Conservation (phyloP, 2,329 filamentous ascomycete genomes). For the Fusarium hostae region DNA sequence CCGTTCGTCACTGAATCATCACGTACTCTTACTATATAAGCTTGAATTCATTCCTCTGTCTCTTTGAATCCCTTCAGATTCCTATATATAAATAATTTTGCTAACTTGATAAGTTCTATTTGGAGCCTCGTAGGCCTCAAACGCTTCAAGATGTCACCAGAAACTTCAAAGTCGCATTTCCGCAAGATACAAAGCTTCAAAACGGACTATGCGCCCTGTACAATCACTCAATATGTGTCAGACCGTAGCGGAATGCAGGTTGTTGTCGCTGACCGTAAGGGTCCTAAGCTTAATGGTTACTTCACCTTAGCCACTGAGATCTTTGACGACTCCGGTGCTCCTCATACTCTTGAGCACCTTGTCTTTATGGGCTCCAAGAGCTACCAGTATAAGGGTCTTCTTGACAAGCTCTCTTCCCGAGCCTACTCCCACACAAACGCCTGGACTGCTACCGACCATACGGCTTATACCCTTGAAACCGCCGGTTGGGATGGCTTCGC, state of each 20-base stretch:
- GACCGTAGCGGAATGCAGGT: constrained; percentile 94
- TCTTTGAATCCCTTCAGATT: neutral
- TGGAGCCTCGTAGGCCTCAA: constrained; percentile 34
- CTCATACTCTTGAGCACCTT: constrained; percentile 85
- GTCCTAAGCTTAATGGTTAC: constrained; percentile 94
- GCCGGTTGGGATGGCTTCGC: constrained; percentile 98
- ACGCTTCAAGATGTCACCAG: constrained; percentile 62
- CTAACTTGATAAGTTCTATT: constrained; percentile 37
- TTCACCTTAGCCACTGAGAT: constrained; percentile 98
- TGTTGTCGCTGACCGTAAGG: constrained; percentile 89
- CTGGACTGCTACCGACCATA: constrained; percentile 97
- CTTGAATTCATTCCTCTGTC: neutral
- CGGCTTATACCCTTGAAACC: constrained; percentile 93
- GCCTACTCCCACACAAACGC: constrained; percentile 96
- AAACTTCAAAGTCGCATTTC: constrained; percentile 70
- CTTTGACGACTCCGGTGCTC: constrained; percentile 94
- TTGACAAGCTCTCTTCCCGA: constrained; percentile 92
- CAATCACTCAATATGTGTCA: constrained; percentile 95
- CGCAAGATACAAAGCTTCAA: constrained; percentile 86
- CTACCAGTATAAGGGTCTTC: constrained; percentile 93
- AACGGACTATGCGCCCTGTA: constrained; percentile 88
- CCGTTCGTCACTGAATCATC: neutral
- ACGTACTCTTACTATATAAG: neutral
- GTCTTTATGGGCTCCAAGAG: constrained; percentile 92
- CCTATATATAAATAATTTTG: neutral